Percentiles rank a stretch among this genome's conserved stretches.
These are phyloP conservation scores for Nemania diffusa DNA, from an alignment of 2,329 filamentous ascomycete species.

Conservation along the genomic window DNA sequence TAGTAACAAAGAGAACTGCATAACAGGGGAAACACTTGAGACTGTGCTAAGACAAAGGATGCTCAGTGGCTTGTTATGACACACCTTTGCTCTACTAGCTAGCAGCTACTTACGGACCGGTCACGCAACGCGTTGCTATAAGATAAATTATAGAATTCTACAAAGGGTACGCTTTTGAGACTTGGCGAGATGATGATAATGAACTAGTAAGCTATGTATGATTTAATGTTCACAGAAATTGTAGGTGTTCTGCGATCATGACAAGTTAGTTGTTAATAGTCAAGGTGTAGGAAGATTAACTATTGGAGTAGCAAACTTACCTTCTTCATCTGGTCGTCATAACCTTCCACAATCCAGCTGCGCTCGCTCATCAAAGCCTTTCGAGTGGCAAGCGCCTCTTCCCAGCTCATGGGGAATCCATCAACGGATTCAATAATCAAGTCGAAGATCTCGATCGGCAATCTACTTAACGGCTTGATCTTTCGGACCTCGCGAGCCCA, in stretches of 20 bases:
- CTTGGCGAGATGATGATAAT: not conserved
- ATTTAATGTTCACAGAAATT: constrained; percentile 26
- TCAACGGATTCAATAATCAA: constrained; percentile 41
- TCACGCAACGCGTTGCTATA: not conserved
- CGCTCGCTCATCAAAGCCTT: constrained; percentile 43
- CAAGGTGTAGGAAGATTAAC: not conserved
- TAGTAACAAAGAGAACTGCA: not conserved
- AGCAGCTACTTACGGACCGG: not conserved
- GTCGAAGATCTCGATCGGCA: constrained; percentile 46
- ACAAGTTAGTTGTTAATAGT: not conserved
- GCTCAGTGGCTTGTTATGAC: not conserved
- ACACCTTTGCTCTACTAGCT: not conserved
- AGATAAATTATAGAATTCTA: not conserved
- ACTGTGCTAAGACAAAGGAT: not conserved
- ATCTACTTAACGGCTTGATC: constrained; percentile 49
- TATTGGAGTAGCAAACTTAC: constrained; percentile 16
- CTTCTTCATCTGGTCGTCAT: constrained; percentile 2
- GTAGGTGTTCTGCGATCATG: not conserved
- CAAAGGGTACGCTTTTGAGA: not conserved
- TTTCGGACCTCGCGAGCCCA: constrained; percentile 43
- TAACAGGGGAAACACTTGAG: not conserved
- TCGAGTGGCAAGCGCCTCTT: constrained; percentile 39
- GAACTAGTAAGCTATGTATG: no score
- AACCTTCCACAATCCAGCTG: constrained; percentile 3
- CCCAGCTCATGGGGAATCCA: constrained; percentile 43